Percentiles rank a stretch among this genome's conserved stretches.
phyloP scores from a whole-genome alignment of 2,329 filamentous ascomycete species.

The Paraconiothyrium sp. region DNA sequence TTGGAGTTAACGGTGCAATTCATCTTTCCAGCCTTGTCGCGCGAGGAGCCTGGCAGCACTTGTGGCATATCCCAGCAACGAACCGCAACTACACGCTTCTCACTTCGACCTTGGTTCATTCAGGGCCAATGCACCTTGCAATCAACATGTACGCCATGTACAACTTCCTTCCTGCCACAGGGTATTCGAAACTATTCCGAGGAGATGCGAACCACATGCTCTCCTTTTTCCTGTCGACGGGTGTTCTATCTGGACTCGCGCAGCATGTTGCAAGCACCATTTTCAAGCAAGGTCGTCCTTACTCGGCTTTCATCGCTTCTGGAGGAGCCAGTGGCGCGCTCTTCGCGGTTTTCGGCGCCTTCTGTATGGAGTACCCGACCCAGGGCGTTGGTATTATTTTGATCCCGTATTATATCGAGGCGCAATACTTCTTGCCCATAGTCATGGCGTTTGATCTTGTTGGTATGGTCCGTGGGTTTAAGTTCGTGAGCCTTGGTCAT shows the following conservation, averaged over 20 bases:
- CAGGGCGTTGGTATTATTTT: slow-evolving; percentile 43
- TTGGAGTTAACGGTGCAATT: slow-evolving; percentile 37
- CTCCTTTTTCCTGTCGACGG: slow-evolving; percentile 43
- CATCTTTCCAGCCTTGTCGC: slow-evolving; percentile 38
- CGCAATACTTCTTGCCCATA: slow-evolving; percentile 39
- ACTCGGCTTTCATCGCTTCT: slow-evolving; percentile 35
- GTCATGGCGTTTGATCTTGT: slow-evolving; percentile 47
- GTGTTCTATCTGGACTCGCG: slow-evolving; percentile 40
- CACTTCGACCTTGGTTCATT: slow-evolving; percentile 41
- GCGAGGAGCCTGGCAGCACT: slow-evolving; percentile 32
- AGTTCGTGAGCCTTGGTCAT: slow-evolving; percentile 43
- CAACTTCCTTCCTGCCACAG: slow-evolving; percentile 43
- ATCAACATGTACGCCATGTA: slow-evolving; percentile 43
- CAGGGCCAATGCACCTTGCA: slow-evolving; percentile 32
- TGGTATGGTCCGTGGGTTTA: slow-evolving; percentile 42
- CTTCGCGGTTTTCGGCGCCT: slow-evolving; percentile 41
- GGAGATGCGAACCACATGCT: slow-evolving; percentile 41
- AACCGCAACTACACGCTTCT: slow-evolving; percentile 44
- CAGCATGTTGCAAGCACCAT: slow-evolving; percentile 38
- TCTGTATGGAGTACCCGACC: slow-evolving; percentile 45
- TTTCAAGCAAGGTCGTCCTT: slow-evolving; percentile 29
- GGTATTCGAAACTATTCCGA: slow-evolving; percentile 41
- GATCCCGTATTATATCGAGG: slow-evolving; percentile 42
- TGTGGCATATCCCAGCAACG: slow-evolving; percentile 45
- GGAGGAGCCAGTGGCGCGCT: slow-evolving; percentile 49